phyloP scores from a whole-genome alignment of 129 eudicot genomes.

The Lactuca sativa region DNA sequence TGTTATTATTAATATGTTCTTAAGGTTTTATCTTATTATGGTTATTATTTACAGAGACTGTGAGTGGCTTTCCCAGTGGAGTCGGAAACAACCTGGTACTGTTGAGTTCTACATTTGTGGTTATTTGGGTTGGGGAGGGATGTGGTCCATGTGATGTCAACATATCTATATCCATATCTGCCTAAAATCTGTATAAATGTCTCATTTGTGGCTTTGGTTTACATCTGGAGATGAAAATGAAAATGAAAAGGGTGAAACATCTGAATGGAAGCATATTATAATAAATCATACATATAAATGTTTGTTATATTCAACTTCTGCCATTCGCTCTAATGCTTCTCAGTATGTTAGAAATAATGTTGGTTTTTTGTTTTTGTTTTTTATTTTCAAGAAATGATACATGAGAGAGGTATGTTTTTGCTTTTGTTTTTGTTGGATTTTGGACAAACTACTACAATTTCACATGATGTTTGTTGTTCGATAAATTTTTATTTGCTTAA shows the following conservation, averaged over 20 bases:
- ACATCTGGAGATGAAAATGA: conserved; percentile 10
- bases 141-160: conserved; percentile 4
- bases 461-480: too few relatives aligned
- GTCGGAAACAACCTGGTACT: conserved; percentile 24
- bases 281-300: conserved; percentile 12
- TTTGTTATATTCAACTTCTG: too few relatives aligned
- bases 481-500: too few relatives aligned
- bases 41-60: conserved; percentile 17
- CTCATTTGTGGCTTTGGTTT: neutral
- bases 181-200: conserved; percentile 18
- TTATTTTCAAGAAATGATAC: too few relatives aligned
- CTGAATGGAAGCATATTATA: conserved; percentile 25
- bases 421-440: too few relatives aligned
- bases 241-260: conserved; percentile 13
- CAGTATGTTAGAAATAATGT: too few relatives aligned
- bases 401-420: too few relatives aligned
- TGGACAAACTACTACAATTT: too few relatives aligned
- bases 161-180: neutral
- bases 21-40: neutral
- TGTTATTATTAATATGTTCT: too few relatives aligned
- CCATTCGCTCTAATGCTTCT: too few relatives aligned
- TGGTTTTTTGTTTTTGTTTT: too few relatives aligned
- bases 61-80: conserved; percentile 21
- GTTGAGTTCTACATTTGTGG: neutral
- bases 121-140: conserved; percentile 24